A percentile compares a stretch with the other conserved stretches of the same genome.
These are phyloP conservation scores for Ophiocordyceps camponoti-saundersi DNA, from an alignment of 2,329 filamentous ascomycete species.

Conservation along the genomic window DNA sequence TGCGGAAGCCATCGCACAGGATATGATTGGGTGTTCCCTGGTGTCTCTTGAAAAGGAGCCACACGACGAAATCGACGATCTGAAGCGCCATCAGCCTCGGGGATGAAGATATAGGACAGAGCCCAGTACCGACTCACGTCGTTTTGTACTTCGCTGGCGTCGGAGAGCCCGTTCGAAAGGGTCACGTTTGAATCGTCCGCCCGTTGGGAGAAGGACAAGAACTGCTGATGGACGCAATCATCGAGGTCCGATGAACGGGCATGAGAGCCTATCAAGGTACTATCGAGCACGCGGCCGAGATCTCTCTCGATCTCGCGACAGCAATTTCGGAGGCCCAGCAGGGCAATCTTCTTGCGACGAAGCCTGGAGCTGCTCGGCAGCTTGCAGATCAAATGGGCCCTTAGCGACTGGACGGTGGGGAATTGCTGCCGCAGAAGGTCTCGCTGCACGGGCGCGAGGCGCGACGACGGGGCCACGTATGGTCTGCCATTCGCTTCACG, in stretches of 20 bases:
- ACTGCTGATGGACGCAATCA: slow-evolving; percentile 34
- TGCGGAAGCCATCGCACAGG: slow-evolving; percentile 69
- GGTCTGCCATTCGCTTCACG: slow-evolving; percentile 8
- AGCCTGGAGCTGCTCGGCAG: slow-evolving; percentile 51
- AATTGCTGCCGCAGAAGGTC: slow-evolving; percentile 56
- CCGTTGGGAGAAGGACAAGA: slow-evolving; percentile 43
- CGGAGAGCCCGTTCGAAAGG: slow-evolving; percentile 26
- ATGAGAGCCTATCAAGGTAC: slow-evolving; percentile 44
- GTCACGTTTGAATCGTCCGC: slow-evolving; percentile 41
- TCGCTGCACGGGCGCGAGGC: slow-evolving; percentile 24
- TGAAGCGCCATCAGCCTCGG: slow-evolving; percentile 17
- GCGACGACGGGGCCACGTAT: background rate
- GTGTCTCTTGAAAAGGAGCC: slow-evolving; percentile 52
- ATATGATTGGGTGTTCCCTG: slow-evolving; percentile 48
- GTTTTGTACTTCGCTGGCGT: slow-evolving; percentile 36
- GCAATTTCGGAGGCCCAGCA: slow-evolving; percentile 18
- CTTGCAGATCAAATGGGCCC: slow-evolving; percentile 49
- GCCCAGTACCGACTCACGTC: slow-evolving; percentile 30
- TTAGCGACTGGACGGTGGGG: slow-evolving; percentile 44
- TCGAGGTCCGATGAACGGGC: slow-evolving; percentile 8
- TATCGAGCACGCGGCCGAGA: slow-evolving; percentile 47
- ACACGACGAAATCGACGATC: slow-evolving; percentile 65
- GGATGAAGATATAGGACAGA: slow-evolving; percentile 1
- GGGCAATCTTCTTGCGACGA: slow-evolving; percentile 37
- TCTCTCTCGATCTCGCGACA: slow-evolving; percentile 17